Evolutionary conservation across 768 basidiomycete species (phyloP).

Genomic region (Gloeopeniophorella convolvens): DNA sequence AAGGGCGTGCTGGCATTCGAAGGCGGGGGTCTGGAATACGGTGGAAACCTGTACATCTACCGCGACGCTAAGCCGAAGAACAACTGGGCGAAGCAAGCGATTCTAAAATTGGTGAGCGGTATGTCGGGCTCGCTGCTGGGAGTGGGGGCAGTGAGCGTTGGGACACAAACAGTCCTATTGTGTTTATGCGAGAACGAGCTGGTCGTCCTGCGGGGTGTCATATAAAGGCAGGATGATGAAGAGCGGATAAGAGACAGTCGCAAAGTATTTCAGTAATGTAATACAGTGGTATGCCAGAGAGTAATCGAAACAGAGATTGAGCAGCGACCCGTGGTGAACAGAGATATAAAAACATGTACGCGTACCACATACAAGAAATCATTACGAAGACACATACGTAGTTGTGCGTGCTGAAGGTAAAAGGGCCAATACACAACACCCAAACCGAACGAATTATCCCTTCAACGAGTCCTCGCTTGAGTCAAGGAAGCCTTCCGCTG

Average conservation of each 20-base stretch:
- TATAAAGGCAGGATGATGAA: constrained; percentile 20
- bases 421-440: neutral
- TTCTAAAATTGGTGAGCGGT: constrained; percentile 69
- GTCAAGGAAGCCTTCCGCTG: constrained; percentile 61
- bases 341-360: constrained; percentile 16
- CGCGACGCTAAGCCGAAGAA: constrained; percentile 46
- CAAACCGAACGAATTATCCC: constrained; percentile 26
- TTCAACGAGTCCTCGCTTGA: constrained; percentile 54
- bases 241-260: constrained; percentile 12
- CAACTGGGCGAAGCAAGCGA: constrained; percentile 70
- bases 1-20: constrained; percentile 77
- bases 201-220: constrained; percentile 45
- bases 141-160: constrained; percentile 44
- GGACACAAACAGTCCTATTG: constrained; percentile 39
- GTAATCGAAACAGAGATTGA: constrained; percentile 16
- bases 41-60: constrained; percentile 86
- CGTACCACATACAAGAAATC: constrained; percentile 17
- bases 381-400: constrained; percentile 20
- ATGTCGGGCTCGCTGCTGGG: constrained; percentile 72
- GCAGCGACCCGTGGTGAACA: constrained; percentile 15
- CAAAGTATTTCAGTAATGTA: constrained; percentile 19
- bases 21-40: constrained; percentile 55
- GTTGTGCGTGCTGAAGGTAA: constrained; percentile 11
- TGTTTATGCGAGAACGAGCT: constrained; percentile 77
- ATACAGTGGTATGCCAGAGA: constrained; percentile 21